Percentiles rank a stretch among this genome's conserved stretches.
Evolutionary conservation across 257 asterid species (phyloP).

Genomic region (Solanum etuberosum): DNA sequence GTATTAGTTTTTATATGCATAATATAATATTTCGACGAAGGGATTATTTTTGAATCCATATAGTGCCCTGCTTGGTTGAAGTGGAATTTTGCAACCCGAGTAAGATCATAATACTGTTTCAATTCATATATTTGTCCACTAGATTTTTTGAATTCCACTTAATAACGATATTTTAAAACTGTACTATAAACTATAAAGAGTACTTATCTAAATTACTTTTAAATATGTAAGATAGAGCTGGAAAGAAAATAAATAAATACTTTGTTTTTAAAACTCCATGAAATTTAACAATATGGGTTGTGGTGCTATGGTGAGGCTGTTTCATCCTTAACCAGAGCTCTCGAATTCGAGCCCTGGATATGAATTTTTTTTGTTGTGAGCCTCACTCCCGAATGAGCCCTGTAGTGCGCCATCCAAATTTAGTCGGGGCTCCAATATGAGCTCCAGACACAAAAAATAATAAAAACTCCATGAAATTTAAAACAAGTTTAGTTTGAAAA

Average conservation of each 20-base stretch:
- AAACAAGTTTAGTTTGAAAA: background rate
- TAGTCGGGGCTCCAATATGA: too few relatives aligned
- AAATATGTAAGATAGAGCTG: background rate
- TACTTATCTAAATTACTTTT: background rate
- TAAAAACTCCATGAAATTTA: background rate
- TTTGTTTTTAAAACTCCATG: background rate
- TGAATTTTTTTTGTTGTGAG: too few relatives aligned
- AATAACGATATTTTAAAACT: background rate
- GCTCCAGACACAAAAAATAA: too few relatives aligned
- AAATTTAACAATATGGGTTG: background rate
- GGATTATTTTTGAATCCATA: too few relatives aligned
- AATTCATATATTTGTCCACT: background rate
- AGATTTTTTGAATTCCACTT: background rate
- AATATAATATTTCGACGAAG: too few relatives aligned
- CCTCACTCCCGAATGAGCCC: too few relatives aligned
- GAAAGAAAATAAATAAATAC: background rate
- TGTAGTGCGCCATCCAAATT: too few relatives aligned
- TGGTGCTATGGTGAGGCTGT: too few relatives aligned
- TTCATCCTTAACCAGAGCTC: too few relatives aligned
- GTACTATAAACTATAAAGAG: background rate
- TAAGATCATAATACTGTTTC: background rate
- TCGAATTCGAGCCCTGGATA: too few relatives aligned
- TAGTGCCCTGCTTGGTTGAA: background rate
- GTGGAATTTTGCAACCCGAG: background rate
- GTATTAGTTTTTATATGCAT: background rate